phyloP scores from a whole-genome alignment of 2,329 filamentous ascomycete genomes.

The Coniochaeta ligniaria region DNA sequence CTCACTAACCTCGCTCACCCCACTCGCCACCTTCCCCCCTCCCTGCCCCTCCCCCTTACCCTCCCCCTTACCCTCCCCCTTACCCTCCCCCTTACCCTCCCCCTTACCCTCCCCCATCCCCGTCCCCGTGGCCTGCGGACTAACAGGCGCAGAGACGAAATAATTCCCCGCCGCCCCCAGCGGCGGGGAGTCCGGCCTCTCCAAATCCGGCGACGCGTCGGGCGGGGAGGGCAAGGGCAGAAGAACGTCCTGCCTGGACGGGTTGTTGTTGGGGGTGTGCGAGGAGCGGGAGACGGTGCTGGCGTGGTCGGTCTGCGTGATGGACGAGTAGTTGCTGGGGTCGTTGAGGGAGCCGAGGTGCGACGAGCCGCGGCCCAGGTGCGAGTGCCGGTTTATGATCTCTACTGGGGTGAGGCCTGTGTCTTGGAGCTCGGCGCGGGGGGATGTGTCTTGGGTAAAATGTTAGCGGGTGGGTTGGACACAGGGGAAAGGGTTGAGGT shows the following conservation, averaged over 20 bases:
- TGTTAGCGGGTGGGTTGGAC: neutral
- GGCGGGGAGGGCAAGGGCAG: neutral
- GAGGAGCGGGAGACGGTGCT: slow-evolving; percentile 18
- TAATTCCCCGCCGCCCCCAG: neutral
- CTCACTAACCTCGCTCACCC: slow-evolving; percentile 33
- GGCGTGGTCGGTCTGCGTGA: slow-evolving; percentile 21
- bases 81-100: neutral
- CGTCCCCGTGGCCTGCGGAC: neutral
- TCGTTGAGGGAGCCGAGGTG: slow-evolving; percentile 16
- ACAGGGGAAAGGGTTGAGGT: no score
- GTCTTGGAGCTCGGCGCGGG: slow-evolving; percentile 36
- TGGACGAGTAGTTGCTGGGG: slow-evolving; percentile 19
- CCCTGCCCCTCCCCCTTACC: no score
- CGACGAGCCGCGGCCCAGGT: no score
- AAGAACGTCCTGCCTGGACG: neutral
- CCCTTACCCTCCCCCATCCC: neutral
- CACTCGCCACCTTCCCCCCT: slow-evolving; percentile 4
- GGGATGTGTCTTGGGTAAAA: slow-evolving; percentile 33
- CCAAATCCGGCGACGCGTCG: neutral
- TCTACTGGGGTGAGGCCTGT: slow-evolving; percentile 31
- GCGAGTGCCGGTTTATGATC: slow-evolving; percentile 28
- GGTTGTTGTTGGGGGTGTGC: slow-evolving; percentile 1
- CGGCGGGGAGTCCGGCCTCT: neutral
- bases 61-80: neutral
- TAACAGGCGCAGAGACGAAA: neutral